Conservation (phyloP, 176 grass and related monocot genomes). For the Zoysia pacifica region DNA sequence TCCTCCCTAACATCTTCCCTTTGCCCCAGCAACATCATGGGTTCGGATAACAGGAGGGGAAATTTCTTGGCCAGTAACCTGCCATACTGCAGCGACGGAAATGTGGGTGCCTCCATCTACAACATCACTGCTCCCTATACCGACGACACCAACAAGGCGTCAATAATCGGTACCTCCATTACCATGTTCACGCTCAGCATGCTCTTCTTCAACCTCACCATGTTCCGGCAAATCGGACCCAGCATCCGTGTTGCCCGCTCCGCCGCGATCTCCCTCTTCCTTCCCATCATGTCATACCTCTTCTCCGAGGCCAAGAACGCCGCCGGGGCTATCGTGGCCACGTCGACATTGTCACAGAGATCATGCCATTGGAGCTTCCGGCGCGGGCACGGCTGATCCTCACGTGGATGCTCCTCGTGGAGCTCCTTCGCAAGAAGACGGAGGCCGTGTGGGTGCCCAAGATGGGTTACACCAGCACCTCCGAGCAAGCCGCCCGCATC, state of each 20-base stretch:
- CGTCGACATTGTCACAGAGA: background rate
- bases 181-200: background rate
- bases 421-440: background rate
- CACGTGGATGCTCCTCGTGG: background rate
- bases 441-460: background rate
- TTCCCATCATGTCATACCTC: background rate
- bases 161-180: background rate
- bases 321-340: background rate
- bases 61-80: background rate
- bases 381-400: background rate
- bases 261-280: background rate
- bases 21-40: no score
- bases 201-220: conserved; percentile 11
- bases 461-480: background rate
- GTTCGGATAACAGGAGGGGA: no score
- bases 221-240: background rate
- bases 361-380: background rate
- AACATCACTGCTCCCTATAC: conserved; percentile 6
- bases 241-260: background rate
- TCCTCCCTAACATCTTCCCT: no score
- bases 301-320: conserved; percentile 1
- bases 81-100: background rate
- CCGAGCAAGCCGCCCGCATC: background rate
- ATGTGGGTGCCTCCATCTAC: background rate
- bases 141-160: background rate